Percentiles rank a stretch among this genome's conserved stretches.
These are phyloP conservation scores for Fraxinus dipetala DNA, from an alignment of 305 asterid species.

Conservation along the genomic window DNA sequence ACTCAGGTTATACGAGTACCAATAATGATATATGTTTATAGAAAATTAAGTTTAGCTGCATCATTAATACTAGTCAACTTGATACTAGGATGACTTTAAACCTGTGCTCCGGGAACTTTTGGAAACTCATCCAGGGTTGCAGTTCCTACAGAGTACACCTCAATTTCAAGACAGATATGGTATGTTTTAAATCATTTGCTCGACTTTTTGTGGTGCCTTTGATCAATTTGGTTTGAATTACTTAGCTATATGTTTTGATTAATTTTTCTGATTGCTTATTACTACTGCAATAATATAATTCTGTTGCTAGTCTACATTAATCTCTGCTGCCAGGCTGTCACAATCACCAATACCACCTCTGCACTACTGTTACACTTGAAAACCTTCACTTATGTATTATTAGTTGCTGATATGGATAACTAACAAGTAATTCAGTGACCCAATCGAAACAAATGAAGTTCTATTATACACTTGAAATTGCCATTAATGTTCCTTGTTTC, in stretches of 20 bases:
- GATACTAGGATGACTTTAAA: slow-evolving; percentile 73
- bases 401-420: not conserved
- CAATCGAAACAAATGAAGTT: not conserved
- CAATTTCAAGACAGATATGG: slow-evolving; percentile 95
- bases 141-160: slow-evolving; percentile 87
- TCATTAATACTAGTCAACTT: slow-evolving; percentile 21
- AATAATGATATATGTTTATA: not conserved
- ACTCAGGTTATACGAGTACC: slow-evolving; percentile 47
- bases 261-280: slow-evolving; percentile 1
- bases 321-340: not conserved
- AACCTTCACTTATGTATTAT: not conserved
- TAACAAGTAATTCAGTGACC: not conserved
- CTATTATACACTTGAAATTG: not conserved
- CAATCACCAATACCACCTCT: not conserved
- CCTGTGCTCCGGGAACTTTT: slow-evolving; percentile 84
- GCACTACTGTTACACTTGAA: not conserved
- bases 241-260: not conserved
- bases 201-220: not conserved
- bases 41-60: slow-evolving; percentile 1
- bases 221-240: not conserved
- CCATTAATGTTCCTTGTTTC: not conserved
- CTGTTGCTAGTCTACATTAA: not conserved
- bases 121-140: slow-evolving; percentile 92
- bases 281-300: not conserved
- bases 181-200: slow-evolving; percentile 32